phyloP scores from a whole-genome alignment of 495 filamentous ascomycete species.

The Penicillium bialowiezense region DNA sequence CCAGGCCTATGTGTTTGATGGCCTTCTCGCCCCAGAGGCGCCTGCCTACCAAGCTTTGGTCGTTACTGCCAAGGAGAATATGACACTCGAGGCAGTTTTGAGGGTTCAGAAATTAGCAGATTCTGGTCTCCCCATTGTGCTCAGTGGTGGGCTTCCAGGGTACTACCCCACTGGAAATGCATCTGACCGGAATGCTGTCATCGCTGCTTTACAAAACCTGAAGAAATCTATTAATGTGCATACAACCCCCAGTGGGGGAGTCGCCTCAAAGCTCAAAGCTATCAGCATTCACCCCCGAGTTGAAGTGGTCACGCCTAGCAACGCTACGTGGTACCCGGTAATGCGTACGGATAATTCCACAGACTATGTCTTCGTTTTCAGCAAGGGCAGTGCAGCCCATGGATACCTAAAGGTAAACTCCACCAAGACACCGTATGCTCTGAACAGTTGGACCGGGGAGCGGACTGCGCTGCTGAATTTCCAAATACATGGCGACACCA shows the following conservation, averaged over 20 bases:
- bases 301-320: not conserved
- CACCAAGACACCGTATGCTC: slow-evolving; percentile 31
- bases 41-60: slow-evolving; percentile 46
- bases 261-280: not conserved
- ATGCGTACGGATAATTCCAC: not conserved
- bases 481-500: slow-evolving; percentile 12
- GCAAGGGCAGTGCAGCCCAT: not conserved
- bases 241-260: not conserved
- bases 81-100: slow-evolving; percentile 18
- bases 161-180: not conserved
- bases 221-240: not conserved
- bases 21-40: slow-evolving; percentile 34
- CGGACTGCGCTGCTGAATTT: slow-evolving; percentile 31
- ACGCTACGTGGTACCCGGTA: not conserved
- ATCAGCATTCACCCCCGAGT: not conserved
- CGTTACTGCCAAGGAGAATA: slow-evolving; percentile 32
- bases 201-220: not conserved
- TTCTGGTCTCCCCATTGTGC: slow-evolving; percentile 33
- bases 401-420: not conserved
- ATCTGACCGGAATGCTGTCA: not conserved
- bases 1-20: slow-evolving; percentile 29
- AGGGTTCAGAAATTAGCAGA: slow-evolving; percentile 8
- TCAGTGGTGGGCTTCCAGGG: not conserved
- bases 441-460: slow-evolving; percentile 46
- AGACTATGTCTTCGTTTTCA: not conserved